Base-by-base conservation (phyloP, 805 yeast genomes). In the Isabelozyma gotoi region DNA sequence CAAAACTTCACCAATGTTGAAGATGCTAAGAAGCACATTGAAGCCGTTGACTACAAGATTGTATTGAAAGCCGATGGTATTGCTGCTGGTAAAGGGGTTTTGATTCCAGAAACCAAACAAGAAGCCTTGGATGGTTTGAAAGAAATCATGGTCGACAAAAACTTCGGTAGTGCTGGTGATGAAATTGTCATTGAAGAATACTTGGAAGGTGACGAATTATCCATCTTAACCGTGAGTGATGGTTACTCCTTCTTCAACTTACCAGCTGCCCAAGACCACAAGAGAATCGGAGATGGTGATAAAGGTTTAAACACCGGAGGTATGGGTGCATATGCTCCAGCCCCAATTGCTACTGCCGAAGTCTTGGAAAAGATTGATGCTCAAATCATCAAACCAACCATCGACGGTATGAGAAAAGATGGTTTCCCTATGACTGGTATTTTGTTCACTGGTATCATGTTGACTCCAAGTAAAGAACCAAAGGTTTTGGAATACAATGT, bases 291-390 rank as follows among this genome's bases (percentile, higher is more conserved):
- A 43, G 88, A 95, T 58, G 91, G 91, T 47, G 99, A 94, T 65
- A 73, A 82, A 33, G 99, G 99, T 19, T 77, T 92, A 49, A 94
- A 94, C 71, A 94, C 99, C 32, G 99, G 99, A 54, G 99, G 99
- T 50, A 94, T 94, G 99, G 99, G 99, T 51, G 96, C 98, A 6
- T 94, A 94, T 60, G 94, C 98, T 6, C 99, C 99, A 24, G 96
- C 98, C 8, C 99, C 99, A 44, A 76, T 89, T 49, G 98, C 95
- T 15, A 88, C 97, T 15, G 82, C 88, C 2, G 74, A 77, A 18
- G 63, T 94, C 31, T 66, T 91, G 56, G 70, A 76, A 48, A 74
- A 82, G 65, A 90, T 94, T 60, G 82, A 90, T 59, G 71, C 74
- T 38, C 73, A 77, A n/a, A 78, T 95, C 56, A 78, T 95, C 57